phyloP scores from a whole-genome alignment of 192 early-diverging fungal species.

The Mortierella hygrophila region DNA sequence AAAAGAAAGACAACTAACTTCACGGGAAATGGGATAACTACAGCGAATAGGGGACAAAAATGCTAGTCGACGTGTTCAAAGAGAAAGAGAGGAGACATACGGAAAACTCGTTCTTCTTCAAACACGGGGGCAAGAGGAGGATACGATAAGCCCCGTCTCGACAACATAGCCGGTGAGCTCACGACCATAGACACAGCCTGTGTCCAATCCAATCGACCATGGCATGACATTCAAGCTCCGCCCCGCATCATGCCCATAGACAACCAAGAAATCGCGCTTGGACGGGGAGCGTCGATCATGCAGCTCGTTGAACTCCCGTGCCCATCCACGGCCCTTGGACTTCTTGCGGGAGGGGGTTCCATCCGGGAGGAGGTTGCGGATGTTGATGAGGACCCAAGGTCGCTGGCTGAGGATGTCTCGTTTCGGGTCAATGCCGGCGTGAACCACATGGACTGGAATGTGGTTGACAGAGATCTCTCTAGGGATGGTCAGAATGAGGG shows the following conservation, averaged over 20 bases:
- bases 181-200: conserved; percentile 77
- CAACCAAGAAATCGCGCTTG: conserved; percentile 58
- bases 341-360: conserved; percentile 54
- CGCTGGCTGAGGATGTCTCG: conserved; percentile 63
- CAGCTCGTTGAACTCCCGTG: conserved; percentile 49
- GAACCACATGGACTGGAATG: conserved; percentile 71
- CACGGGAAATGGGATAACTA: not conserved
- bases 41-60: not conserved
- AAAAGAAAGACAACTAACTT: not conserved
- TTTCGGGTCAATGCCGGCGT: conserved; percentile 73
- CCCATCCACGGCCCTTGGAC: conserved; percentile 58
- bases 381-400: conserved; percentile 71
- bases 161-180: conserved; percentile 65
- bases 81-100: not conserved
- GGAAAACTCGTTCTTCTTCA: not conserved
- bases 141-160: conserved; percentile 34
- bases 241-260: conserved; percentile 80
- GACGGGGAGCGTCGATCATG: conserved; percentile 26
- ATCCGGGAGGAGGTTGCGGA: conserved; percentile 65
- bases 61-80: conserved; percentile 3
- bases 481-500: conserved; percentile 64
- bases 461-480: conserved; percentile 25
- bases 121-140: conserved; percentile 12
- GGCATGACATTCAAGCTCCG: conserved; percentile 66
- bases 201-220: conserved; percentile 74